These are phyloP conservation scores for Sphaerosporella brunnea DNA, from an alignment of 495 filamentous ascomycete species.

Conservation along the genomic window DNA sequence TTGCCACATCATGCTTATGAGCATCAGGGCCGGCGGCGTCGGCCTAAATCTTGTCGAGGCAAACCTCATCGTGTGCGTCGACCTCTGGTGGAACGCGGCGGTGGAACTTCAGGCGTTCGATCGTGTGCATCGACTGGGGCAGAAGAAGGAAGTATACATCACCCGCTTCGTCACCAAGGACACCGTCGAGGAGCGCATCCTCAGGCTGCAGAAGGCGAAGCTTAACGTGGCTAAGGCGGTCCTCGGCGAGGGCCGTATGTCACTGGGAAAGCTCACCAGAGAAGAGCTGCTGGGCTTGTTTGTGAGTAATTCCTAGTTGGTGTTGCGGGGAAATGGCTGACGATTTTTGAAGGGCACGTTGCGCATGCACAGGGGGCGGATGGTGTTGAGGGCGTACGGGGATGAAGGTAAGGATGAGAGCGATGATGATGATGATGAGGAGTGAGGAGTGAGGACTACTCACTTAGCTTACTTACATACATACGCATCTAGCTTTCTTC, in stretches of 20 bases:
- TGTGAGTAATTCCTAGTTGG: too few species aligned
- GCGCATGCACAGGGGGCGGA: too few species aligned
- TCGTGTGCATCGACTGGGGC: slow-evolving; percentile 17
- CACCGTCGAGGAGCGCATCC: slow-evolving; percentile 15
- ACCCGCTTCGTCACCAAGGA: slow-evolving; percentile 13
- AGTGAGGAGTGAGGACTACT: too few species aligned
- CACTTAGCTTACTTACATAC: too few species aligned
- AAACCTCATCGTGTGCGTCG: slow-evolving; percentile 40
- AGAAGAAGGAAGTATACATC: slow-evolving; percentile 16
- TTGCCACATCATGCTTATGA: slow-evolving; percentile 31
- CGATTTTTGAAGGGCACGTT: too few species aligned
- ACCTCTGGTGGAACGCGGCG: slow-evolving; percentile 44
- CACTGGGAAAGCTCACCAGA: slow-evolving; percentile 11
- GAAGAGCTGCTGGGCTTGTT: neutral
- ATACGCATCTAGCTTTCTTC: too few species aligned
- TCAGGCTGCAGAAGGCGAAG: slow-evolving; percentile 10
- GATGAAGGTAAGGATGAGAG: too few species aligned
- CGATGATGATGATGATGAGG: too few species aligned
- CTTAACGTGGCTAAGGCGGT: slow-evolving; percentile 10
- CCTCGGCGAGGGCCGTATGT: slow-evolving; percentile 9
- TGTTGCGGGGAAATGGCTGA: too few species aligned
- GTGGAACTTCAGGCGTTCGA: slow-evolving; percentile 29
- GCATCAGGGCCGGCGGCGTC: slow-evolving; percentile 32
- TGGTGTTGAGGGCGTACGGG: too few species aligned
- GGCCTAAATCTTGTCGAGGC: slow-evolving; percentile 39